A percentile compares a stretch with the other conserved stretches of the same genome.
These are phyloP conservation scores for Solidago caesia DNA, from an alignment of 129 eudicot species.

Conservation along the genomic window DNA sequence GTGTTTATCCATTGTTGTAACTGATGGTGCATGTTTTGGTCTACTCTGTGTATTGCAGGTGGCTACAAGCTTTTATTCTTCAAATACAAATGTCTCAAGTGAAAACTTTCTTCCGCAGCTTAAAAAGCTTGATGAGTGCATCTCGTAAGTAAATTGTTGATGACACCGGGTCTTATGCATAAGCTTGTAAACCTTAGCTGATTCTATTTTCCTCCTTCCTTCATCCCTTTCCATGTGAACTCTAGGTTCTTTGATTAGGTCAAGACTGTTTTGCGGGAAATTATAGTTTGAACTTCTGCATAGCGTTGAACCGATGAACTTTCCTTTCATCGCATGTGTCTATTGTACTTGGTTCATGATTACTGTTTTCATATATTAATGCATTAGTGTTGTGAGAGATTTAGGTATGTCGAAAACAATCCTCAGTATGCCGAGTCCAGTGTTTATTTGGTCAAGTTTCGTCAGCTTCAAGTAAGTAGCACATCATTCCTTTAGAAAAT, in stretches of 20 bases:
- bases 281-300: neutral
- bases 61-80: slow-evolving; percentile 85
- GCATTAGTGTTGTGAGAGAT: slow-evolving; percentile 8
- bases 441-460: slow-evolving; percentile 91
- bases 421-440: slow-evolving; percentile 99
- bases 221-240: neutral
- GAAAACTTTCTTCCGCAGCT: slow-evolving; percentile 81
- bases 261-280: neutral
- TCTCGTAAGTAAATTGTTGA: slow-evolving; percentile 60
- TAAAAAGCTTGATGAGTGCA: slow-evolving; percentile 88
- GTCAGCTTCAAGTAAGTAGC: slow-evolving; percentile 87
- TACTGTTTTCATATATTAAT: slow-evolving; percentile 21
- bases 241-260: slow-evolving; percentile 12
- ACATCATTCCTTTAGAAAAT: neutral
- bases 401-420: slow-evolving; percentile 89
- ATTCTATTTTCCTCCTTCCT: neutral
- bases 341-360: slow-evolving; percentile 7
- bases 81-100: slow-evolving; percentile 72
- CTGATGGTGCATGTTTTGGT: slow-evolving; percentile 15
- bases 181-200: neutral
- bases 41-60: slow-evolving; percentile 49
- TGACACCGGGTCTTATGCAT: slow-evolving; percentile 1
- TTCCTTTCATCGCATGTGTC: neutral
- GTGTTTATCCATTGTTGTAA: slow-evolving; percentile 9
- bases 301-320: slow-evolving; percentile 1